A percentile compares a stretch with the other conserved stretches of the same genome.
Evolutionary conservation across 2,329 filamentous ascomycete species (phyloP).

Genomic region (Pseudonectria buxi): DNA sequence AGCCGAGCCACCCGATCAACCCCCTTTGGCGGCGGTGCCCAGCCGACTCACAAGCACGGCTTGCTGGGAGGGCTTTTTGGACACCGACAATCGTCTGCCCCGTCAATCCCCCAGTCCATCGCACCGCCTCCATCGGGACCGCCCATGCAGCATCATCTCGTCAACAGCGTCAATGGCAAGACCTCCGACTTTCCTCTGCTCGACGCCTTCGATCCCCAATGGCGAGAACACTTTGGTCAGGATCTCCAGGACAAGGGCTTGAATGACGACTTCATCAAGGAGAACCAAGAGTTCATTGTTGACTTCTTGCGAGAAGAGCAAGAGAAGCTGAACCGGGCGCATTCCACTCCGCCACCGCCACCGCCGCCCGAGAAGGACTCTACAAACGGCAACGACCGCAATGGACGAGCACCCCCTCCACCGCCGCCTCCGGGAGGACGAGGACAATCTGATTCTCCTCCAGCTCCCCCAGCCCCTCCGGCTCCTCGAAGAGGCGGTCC

Average conservation of each 20-base stretch:
- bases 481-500: slow-evolving; percentile 22
- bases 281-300: slow-evolving; percentile 63
- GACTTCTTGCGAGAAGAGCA: slow-evolving; percentile 56
- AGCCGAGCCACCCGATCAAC: slow-evolving; percentile 78
- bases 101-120: slow-evolving; percentile 49
- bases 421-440: slow-evolving; percentile 12
- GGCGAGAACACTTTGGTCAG: slow-evolving; percentile 60
- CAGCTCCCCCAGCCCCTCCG: slow-evolving; percentile 22
- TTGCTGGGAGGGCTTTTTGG: slow-evolving; percentile 57
- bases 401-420: slow-evolving; percentile 29
- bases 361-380: slow-evolving; percentile 12
- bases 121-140: slow-evolving; percentile 49
- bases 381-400: slow-evolving; percentile 28
- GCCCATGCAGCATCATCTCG: slow-evolving; percentile 31
- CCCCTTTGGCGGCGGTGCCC: slow-evolving; percentile 56
- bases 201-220: slow-evolving; percentile 58
- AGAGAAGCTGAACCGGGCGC: slow-evolving; percentile 27
- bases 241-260: slow-evolving; percentile 56
- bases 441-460: slow-evolving; percentile 18
- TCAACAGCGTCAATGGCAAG: slow-evolving; percentile 38
- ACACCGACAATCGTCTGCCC: slow-evolving; percentile 53
- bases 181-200: slow-evolving; percentile 55
- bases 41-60: slow-evolving; percentile 34
- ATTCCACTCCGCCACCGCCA: slow-evolving; percentile 17
- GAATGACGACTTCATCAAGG: slow-evolving; percentile 59